Base-by-base conservation (phyloP, 2,329 filamentous ascomycete genomes). In the Cercospora zeina region DNA sequence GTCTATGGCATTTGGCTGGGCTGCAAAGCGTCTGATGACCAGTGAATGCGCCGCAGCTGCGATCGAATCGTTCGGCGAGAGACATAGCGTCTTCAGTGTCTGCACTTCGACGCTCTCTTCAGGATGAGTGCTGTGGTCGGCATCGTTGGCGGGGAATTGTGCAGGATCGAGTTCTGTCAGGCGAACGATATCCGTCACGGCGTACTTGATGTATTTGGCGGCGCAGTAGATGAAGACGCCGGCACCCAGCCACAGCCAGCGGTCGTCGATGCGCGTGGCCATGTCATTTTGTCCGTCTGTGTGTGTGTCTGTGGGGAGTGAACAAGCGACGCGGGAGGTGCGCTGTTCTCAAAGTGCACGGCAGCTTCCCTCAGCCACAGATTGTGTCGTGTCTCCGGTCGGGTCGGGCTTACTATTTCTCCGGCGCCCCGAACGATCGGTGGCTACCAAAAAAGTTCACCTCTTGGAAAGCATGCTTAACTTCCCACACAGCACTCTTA, bases 61-160 rank as follows among this genome's bases (percentile, higher is more conserved):
- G 60, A 81, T 80, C 49, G 79, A 76, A 51, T 72, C 68, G 69
- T 81, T 79, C n/a, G 74, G 70, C 50, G 74, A 75, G 2, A 70
- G 72, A 31, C 76, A 74, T 54, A 82, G 77, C 19, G 72, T 74
- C 19, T 71, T 65, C 16, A 81, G 74, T 1, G 78, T 78, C 7
- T 70, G 60, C 34, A 79, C 72, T 39, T 75, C 74, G 54, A 82
- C 79, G 68, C 60, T 54, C 47, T 70, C 67, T 65, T 71, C 70
- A 4, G 71, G 63, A 5, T 51, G 56, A 47, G 58, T 62, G 31
- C 69, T 84, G 71, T 91, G 88, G 71, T 92, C 89, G 1, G 88
- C 90, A 24, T 89, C 86, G 73, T 91, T 87, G 13, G 86, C 89
- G 66, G 91, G 89, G 73, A 90, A 89, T 68, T 88, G 85, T 55